phyloP scores from a whole-genome alignment of 2,329 filamentous ascomycete genomes.

The Aureobasidium subglaciale region DNA sequence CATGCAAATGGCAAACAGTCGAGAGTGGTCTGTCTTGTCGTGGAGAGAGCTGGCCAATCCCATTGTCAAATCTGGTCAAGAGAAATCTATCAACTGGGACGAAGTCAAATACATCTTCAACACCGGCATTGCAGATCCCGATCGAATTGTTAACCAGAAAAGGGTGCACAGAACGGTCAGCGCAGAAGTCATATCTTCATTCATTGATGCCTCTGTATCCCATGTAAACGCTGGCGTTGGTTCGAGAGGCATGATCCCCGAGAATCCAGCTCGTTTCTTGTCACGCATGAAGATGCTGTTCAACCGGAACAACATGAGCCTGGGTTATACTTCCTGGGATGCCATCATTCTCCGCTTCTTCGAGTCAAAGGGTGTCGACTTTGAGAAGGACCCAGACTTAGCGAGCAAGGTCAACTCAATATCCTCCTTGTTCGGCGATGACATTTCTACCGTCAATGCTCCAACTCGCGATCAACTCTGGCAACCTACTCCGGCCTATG shows the following conservation, averaged over 20 bases:
- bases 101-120: conserved; percentile 27
- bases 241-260: conserved; percentile 31
- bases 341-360: conserved; percentile 43
- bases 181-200: conserved; percentile 49
- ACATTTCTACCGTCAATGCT: conserved; percentile 32
- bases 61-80: conserved; percentile 19
- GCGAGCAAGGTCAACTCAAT: conserved; percentile 26
- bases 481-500: conserved; percentile 31
- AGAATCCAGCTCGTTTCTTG: conserved; percentile 29
- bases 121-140: conserved; percentile 12
- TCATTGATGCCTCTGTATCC: conserved; percentile 47
- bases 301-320: conserved; percentile 30
- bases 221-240: conserved; percentile 37
- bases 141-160: background rate
- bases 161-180: conserved; percentile 45
- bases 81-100: conserved; percentile 25
- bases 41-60: conserved; percentile 37
- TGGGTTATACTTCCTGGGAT: conserved; percentile 39
- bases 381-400: conserved; percentile 38
- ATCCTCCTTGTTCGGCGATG: conserved; percentile 34
- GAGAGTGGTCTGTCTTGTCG: conserved; percentile 30
- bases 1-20: conserved; percentile 21
- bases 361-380: conserved; percentile 42
- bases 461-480: conserved; percentile 16
- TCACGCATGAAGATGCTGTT: conserved; percentile 33